These are phyloP conservation scores for Salvia splendens DNA, from an alignment of 257 asterid genomes.

Conservation along the genomic window DNA sequence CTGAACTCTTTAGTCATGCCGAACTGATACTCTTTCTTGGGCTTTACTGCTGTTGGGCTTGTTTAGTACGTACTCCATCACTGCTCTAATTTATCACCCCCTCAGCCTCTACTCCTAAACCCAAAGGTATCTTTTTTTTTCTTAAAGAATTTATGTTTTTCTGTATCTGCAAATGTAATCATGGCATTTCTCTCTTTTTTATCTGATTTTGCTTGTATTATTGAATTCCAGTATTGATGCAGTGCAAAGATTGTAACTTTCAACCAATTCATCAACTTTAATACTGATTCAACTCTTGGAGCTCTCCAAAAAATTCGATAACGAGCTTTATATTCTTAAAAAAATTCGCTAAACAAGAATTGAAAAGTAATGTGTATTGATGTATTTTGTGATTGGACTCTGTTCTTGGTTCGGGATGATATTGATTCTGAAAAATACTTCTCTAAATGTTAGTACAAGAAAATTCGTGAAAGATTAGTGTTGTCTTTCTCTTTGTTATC, in stretches of 20 bases:
- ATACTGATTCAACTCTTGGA: conserved; percentile 6
- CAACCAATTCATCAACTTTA: conserved; percentile 9
- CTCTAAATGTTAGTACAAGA: background rate
- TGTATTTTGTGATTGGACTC: conserved; percentile 21
- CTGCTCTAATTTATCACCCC: conserved; percentile 28
- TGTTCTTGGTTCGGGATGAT: conserved; percentile 4
- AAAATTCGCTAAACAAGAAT: conserved; percentile 2
- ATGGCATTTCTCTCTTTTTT: conserved; percentile 9
- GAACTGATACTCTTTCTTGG: too few relatives aligned
- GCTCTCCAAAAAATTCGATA: conserved; percentile 4
- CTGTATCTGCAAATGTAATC: conserved; percentile 27
- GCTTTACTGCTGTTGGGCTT: too few relatives aligned
- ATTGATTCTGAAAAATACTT: background rate
- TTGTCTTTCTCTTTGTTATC: background rate
- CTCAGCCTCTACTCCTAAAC: conserved; percentile 31
- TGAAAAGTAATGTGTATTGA: background rate
- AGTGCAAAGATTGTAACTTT: conserved; percentile 29
- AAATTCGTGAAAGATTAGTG: background rate
- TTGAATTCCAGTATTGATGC: conserved; percentile 9
- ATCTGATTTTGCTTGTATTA: background rate
- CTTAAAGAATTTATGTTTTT: background rate
- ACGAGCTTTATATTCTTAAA: background rate
- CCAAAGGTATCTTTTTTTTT: conserved; percentile 39
- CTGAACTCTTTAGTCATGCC: too few relatives aligned
- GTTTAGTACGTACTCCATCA: too few relatives aligned